Evolutionary conservation across 202 grass and related monocot genomes (phyloP).

Genomic region (Brachypodium distachyon): DNA sequence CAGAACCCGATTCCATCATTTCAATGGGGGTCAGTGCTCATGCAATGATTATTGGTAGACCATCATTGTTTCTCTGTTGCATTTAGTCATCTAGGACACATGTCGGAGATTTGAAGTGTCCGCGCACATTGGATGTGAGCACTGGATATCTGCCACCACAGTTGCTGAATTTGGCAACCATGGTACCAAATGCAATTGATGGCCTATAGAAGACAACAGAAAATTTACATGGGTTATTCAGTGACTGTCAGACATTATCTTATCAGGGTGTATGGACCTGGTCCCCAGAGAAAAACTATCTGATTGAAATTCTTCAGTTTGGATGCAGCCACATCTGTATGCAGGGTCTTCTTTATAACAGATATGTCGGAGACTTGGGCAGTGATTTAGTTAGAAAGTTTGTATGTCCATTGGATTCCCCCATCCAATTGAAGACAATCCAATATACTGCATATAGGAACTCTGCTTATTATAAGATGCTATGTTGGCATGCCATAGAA

Average conservation of each 20-base stretch:
- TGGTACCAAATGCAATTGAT: not conserved
- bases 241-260: not conserved
- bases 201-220: not conserved
- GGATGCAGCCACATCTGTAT: not conserved
- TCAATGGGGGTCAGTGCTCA: slow-evolving; percentile 43
- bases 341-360: not conserved
- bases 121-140: not conserved
- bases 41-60: slow-evolving; percentile 82
- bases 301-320: not conserved
- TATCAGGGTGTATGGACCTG: not conserved
- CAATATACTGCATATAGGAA: not conserved
- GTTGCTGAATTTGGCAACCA: not conserved
- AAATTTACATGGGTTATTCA: not conserved
- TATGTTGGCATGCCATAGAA: not conserved
- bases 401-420: no score
- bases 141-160: not conserved
- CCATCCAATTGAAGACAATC: no score
- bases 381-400: not conserved
- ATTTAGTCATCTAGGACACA: not conserved
- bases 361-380: not conserved
- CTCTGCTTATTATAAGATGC: not conserved
- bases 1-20: slow-evolving; percentile 66
- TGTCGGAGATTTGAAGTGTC: not conserved
- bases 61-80: not conserved
- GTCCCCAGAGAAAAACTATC: not conserved